These are phyloP conservation scores for Mrakia frigida DNA, from an alignment of 768 basidiomycete species.

Conservation along the genomic window DNA sequence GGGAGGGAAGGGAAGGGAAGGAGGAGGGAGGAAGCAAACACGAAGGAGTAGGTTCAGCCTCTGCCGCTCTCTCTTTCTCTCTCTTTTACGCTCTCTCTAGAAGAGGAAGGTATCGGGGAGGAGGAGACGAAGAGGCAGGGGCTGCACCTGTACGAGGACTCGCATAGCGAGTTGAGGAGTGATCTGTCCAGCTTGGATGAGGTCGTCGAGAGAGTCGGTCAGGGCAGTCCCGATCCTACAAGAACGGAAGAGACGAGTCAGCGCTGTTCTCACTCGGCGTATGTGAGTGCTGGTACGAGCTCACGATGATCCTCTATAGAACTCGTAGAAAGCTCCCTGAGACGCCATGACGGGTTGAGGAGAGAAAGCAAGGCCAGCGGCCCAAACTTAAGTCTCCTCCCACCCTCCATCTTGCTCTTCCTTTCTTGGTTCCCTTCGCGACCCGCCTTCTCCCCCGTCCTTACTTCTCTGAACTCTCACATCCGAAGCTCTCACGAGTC, in stretches of 20 bases:
- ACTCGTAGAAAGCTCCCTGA: constrained; percentile 67
- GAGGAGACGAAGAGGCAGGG: background rate
- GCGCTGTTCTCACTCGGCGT: background rate
- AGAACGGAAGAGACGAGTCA: background rate
- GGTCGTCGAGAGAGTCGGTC: constrained; percentile 95
- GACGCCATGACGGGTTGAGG: constrained; percentile 24
- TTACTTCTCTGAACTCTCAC: background rate
- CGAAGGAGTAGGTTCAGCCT: background rate
- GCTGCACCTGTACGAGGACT: constrained; percentile 82
- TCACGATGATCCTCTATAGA: constrained; percentile 86
- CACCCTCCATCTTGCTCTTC: background rate
- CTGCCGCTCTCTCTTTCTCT: background rate
- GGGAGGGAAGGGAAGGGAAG: background rate
- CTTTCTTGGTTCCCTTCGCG: background rate
- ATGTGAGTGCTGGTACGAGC: constrained; percentile 43
- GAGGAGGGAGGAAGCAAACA: too few species aligned
- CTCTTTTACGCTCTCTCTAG: background rate
- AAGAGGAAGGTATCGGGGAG: background rate
- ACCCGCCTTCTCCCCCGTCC: background rate
- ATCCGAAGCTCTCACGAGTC: background rate
- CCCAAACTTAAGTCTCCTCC: background rate
- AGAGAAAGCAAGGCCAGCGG: too few species aligned
- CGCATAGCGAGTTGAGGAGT: constrained; percentile 98
- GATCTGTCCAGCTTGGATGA: constrained; percentile 93
- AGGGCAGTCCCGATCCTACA: constrained; percentile 93